Evolutionary conservation across 169 alveolate genomes (phyloP).

Genomic region (Plasmodium fragile): DNA sequence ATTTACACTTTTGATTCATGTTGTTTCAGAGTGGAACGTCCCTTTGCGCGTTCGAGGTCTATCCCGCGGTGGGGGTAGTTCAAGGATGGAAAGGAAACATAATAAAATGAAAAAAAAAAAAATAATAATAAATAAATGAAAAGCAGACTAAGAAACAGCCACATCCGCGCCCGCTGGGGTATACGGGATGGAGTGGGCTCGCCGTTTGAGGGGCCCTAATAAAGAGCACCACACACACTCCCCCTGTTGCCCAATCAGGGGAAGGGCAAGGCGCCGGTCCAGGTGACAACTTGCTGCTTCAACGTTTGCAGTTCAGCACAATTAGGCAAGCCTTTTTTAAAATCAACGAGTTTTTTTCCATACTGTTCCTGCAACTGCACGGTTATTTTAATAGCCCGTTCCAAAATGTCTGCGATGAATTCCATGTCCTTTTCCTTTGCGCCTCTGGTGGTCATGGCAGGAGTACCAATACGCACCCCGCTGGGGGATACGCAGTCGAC

Average conservation of each 20-base stretch:
- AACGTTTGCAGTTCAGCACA: slow-evolving; percentile 64
- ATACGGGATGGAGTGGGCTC: neutral
- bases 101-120: neutral
- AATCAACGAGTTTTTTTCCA: slow-evolving; percentile 80
- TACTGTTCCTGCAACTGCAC: slow-evolving; percentile 77
- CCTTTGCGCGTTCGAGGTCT: neutral
- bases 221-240: neutral
- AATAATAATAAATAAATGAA: neutral
- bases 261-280: slow-evolving; percentile 80
- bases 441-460: slow-evolving; percentile 96
- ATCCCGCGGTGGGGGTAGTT: neutral
- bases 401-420: slow-evolving; percentile 82
- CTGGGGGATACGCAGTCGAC: slow-evolving; percentile 90
- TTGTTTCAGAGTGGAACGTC: neutral
- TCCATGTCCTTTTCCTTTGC: slow-evolving; percentile 90
- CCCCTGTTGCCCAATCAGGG: slow-evolving; percentile 9
- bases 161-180: neutral
- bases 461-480: slow-evolving; percentile 96
- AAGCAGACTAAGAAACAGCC: neutral
- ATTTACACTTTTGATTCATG: neutral
- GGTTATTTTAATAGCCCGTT: slow-evolving; percentile 80
- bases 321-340: slow-evolving; percentile 77
- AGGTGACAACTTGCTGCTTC: slow-evolving; percentile 78
- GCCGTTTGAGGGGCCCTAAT: neutral
- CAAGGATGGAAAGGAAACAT: neutral